Percentiles rank a stretch among this genome's conserved stretches.
Conservation (phyloP, 345 rosid genomes). For the Eucalyptus viminalis region DNA sequence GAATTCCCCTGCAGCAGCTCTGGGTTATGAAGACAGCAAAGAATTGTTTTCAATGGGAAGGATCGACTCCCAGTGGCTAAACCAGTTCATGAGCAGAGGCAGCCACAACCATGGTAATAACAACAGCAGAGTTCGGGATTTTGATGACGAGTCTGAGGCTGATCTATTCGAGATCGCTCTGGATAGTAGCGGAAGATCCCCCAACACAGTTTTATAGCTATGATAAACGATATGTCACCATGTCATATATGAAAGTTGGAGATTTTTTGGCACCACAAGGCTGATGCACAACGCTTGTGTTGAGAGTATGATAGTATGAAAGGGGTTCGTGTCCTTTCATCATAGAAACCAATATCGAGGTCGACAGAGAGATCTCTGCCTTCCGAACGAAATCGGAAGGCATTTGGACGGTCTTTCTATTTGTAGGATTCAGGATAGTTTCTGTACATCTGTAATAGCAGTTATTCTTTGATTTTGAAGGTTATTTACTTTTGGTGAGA, state of each 20-base stretch:
- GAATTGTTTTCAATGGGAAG: neutral
- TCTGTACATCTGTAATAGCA: neutral
- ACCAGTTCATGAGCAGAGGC: slow-evolving; percentile 22
- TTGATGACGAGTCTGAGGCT: slow-evolving; percentile 79
- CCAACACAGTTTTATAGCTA: neutral
- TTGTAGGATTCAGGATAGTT: neutral
- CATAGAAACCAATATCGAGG: neutral
- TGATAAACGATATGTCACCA: neutral
- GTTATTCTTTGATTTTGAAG: neutral
- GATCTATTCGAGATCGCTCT: slow-evolving; percentile 82
- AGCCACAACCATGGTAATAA: slow-evolving; percentile 14
- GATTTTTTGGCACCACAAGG: neutral
- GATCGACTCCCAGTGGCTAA: slow-evolving; percentile 26
- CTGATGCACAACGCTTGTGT: neutral
- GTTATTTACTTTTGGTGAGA: neutral
- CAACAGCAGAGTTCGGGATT: slow-evolving; percentile 17
- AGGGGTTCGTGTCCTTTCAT: neutral
- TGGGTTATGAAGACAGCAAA: slow-evolving; percentile 8
- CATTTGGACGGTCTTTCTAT: neutral
- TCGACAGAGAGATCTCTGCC: neutral
- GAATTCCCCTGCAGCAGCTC: slow-evolving; percentile 31
- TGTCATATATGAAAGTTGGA: neutral
- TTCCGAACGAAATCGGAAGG: neutral
- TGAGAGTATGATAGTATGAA: neutral
- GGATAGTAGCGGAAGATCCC: slow-evolving; percentile 41